A percentile compares a stretch with the other conserved stretches of the same genome.
These are phyloP conservation scores for Thelonectria discophora DNA, from an alignment of 2,329 filamentous ascomycete species.

Conservation along the genomic window DNA sequence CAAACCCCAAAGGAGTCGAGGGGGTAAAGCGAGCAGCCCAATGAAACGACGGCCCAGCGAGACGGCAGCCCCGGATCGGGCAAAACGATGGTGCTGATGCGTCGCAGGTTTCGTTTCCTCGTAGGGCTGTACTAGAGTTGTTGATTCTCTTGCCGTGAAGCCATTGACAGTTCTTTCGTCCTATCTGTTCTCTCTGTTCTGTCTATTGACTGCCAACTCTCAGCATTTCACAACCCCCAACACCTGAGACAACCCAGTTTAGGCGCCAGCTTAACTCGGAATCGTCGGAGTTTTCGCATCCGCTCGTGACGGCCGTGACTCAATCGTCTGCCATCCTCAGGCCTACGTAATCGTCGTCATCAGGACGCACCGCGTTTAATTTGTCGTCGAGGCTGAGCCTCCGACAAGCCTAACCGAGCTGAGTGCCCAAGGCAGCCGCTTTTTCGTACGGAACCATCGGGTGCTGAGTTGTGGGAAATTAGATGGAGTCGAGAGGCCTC, in stretches of 20 bases:
- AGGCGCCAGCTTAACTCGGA: conserved; percentile 4
- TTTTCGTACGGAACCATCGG: conserved; percentile 7
- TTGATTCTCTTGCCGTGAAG: not conserved
- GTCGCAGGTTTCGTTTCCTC: conserved; percentile 1
- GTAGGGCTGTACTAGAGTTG: conserved; percentile 9
- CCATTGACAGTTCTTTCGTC: not conserved
- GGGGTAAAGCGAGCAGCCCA: conserved; percentile 12
- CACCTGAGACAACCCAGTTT: not conserved
- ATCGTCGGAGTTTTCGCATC: not conserved
- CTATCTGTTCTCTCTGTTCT: no score
- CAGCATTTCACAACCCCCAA: no score
- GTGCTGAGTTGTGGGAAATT: not conserved
- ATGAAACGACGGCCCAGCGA: conserved; percentile 17
- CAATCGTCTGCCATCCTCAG: not conserved
- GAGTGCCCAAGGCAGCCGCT: conserved; percentile 10
- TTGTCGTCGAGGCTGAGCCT: not conserved
- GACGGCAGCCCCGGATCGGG: conserved; percentile 18
- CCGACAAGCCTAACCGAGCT: conserved; percentile 3
- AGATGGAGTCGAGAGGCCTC: not conserved
- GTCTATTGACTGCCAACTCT: no score
- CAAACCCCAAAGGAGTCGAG: conserved; percentile 16
- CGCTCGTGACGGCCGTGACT: not conserved
- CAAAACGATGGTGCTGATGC: not conserved
- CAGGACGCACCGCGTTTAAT: not conserved
- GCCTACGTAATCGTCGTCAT: conserved; percentile 15